Evolutionary conservation across 2,329 filamentous ascomycete genomes (phyloP).

Genomic region (Aureobasidium sp.): DNA sequence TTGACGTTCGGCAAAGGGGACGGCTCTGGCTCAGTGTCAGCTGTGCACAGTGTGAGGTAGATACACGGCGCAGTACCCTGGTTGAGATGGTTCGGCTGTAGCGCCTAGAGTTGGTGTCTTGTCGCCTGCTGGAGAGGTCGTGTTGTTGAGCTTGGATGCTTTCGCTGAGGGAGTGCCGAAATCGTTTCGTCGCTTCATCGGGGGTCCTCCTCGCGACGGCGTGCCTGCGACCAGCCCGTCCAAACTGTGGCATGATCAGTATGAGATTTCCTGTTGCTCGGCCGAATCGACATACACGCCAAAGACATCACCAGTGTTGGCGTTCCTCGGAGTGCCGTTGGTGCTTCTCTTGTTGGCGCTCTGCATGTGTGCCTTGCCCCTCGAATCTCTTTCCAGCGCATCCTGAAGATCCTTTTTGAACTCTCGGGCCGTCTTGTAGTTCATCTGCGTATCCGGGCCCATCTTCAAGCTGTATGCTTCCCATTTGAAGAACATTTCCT

Average conservation of each 20-base stretch:
- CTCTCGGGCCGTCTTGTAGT: conserved; percentile 60
- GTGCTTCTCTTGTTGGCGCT: conserved; percentile 53
- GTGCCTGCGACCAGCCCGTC: conserved; percentile 39
- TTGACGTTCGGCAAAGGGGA: conserved; percentile 63
- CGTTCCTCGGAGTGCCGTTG: conserved; percentile 47
- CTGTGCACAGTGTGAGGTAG: conserved; percentile 16
- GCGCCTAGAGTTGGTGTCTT: conserved; percentile 23
- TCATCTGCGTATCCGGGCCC: conserved; percentile 66
- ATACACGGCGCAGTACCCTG: neutral
- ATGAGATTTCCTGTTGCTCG: rapidly evolving
- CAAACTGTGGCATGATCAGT: conserved; percentile 27
- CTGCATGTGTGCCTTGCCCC: conserved; percentile 50
- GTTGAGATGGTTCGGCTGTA: neutral
- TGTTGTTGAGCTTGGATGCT: conserved; percentile 34
- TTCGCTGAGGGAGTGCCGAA: conserved; percentile 43
- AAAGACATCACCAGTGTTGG: conserved; percentile 56
- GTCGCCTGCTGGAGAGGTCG: conserved; percentile 41
- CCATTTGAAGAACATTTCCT: conserved; percentile 98
- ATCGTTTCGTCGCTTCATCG: conserved; percentile 44
- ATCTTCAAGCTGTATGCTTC: conserved; percentile 96
- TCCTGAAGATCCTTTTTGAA: conserved; percentile 87
- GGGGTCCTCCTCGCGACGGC: conserved; percentile 33
- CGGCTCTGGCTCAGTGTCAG: conserved; percentile 23
- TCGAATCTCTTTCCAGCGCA: conserved; percentile 65
- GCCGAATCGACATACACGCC: conserved; percentile 54